Evolutionary conservation across 108 stramenopile species (phyloP), one percentile per base, ranked within the genome.

Genomic region (Conticribra guillardii): DNA sequence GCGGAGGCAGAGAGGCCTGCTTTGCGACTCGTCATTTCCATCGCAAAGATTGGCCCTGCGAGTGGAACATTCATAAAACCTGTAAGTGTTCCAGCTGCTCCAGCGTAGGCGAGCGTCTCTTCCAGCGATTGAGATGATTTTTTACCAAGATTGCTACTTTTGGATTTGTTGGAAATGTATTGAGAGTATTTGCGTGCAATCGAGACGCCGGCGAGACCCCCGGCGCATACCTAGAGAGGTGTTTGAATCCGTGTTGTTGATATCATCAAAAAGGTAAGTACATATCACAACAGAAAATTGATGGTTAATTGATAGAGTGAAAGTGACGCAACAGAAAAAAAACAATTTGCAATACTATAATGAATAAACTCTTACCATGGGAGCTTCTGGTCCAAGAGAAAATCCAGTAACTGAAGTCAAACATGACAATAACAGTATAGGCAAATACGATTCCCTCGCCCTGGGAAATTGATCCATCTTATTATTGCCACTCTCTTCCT

Each of bases 281-380:
- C 17, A 44, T n/a, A 30, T 19, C 23, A 67, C 0, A 29, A 46
- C 22, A 55, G 18, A 55, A 27, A 41, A n/a, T n/a, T n/a, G n/a
- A n/a, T n/a, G n/a, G n/a, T n/a, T n/a, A n/a, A n/a, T n/a, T n/a
- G n/a, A n/a, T n/a, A n/a, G n/a, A n/a, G n/a, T n/a, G n/a, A n/a
- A n/a, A n/a, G n/a, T n/a, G n/a, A n/a, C n/a, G n/a, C n/a, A n/a
- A n/a, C n/a, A n/a, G n/a, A n/a, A n/a, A n/a, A n/a, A n/a, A n/a
- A n/a, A n/a, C n/a, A n/a, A n/a, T n/a, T n/a, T n/a, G n/a, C n/a
- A n/a, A n/a, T n/a, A n/a, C n/a, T n/a, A n/a, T n/a, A n/a, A n/a
- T n/a, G n/a, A n/a, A n/a, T n/a, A n/a, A n/a, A n/a, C n/a, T 56
- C 81, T 64, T 18, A 88, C 85, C 88, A 89, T 87, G 37, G 88